Evolutionary conservation across 2,329 filamentous ascomycete genomes (phyloP), one percentile per base, ranked within the genome.

Genomic region (Clarireedia paspali): DNA sequence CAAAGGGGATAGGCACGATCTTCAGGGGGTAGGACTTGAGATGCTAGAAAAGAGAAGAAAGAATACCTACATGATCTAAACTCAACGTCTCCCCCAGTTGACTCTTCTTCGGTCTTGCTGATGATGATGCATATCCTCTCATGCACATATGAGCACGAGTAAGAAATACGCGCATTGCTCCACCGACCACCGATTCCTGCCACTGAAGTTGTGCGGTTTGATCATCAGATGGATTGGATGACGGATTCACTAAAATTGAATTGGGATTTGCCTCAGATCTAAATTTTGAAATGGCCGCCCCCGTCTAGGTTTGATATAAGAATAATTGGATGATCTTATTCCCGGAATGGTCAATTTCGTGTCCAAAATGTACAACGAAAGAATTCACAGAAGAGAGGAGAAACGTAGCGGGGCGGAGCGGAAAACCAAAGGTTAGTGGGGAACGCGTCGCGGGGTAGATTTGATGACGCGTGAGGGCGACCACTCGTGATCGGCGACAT

Each of bases 61-160:
- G 10, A 34, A 34, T 12, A 34, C 30, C 30, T 74, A 84, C 82
- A 66, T 84, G 80, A 59, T 84, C 81, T 38, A 85, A 71, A 62
- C 77, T 81, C 62, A 84, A 65, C 2, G 76, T 70, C 62, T 70
- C 66, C 68, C 71, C 70, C 23, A 77, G 68, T 50, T 72, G 50
- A 50, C 53, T 50, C 30, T 34, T 34, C 30, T 34, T 34, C 30
- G 30, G 9, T 12, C 30, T 34, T 34, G 30, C 30, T 4, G 30
- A 34, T 4, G 30, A 34, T 4, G 30, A 34, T 34, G 10, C 30
- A 12, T 34, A 34, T 34, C 30, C 30, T 34, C 30, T 34, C 30
- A 34, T 34, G 12, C 12, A 34, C 12, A 12, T 12, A 34, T 34
- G 10, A 12, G 12, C 30, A 34, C 10, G 3, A 34, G 30, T 34